These are phyloP conservation scores for Bacterosira constricta DNA, from an alignment of 108 stramenopile species.

Conservation along the genomic window DNA sequence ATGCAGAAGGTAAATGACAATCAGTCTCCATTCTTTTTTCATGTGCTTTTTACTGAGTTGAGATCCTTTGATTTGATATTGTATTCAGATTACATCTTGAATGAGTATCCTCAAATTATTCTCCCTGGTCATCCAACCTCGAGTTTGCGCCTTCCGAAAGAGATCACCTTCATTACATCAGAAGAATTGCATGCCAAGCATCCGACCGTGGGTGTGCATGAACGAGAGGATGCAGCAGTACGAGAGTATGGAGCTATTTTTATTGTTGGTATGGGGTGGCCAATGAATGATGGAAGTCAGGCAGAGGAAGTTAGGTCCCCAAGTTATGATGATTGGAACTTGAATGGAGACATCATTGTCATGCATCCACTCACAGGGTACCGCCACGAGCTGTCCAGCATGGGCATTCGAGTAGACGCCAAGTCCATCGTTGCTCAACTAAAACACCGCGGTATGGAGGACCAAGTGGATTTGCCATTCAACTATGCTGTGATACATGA, in stretches of 20 bases:
- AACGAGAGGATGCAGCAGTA: conserved; percentile 49
- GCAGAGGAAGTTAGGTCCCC: conserved; percentile 54
- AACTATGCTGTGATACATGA: conserved; percentile 42
- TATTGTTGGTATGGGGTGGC: conserved; percentile 66
- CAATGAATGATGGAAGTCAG: conserved; percentile 51
- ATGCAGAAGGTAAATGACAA: no score
- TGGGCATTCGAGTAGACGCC: conserved; percentile 58
- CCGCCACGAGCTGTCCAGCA: conserved; percentile 51
- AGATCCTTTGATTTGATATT: no score
- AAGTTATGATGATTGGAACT: conserved; percentile 59
- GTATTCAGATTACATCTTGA: conserved; percentile 46
- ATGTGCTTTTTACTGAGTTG: no score
- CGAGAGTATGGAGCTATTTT: conserved; percentile 56
- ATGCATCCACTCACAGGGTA: conserved; percentile 56
- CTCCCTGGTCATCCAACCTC: conserved; percentile 46
- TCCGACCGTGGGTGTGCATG: conserved; percentile 42
- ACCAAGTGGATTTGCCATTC: conserved; percentile 37
- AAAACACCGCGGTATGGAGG: conserved; percentile 39
- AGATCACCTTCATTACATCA: conserved; percentile 57
- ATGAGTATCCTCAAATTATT: conserved; percentile 50
- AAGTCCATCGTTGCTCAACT: conserved; percentile 48
- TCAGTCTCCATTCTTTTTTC: no score
- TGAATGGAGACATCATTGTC: conserved; percentile 55
- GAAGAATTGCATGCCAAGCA: conserved; percentile 51
- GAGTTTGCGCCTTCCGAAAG: conserved; percentile 43